Evolutionary conservation across 2,329 filamentous ascomycete genomes (phyloP).

Genomic region (Sclerotiophoma versabilis): DNA sequence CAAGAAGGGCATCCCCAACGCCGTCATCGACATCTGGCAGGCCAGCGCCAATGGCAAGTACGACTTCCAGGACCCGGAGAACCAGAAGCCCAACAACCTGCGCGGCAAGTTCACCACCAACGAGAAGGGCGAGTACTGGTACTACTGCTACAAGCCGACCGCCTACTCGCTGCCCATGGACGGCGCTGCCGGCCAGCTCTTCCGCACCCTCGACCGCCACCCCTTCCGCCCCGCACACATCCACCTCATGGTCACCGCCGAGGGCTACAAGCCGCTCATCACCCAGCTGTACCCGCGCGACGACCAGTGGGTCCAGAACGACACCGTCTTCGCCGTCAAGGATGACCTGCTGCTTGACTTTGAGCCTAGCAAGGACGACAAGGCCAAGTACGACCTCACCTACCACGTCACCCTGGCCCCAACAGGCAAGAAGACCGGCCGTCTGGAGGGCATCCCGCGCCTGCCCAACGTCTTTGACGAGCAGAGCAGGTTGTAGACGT

Average conservation of each 20-base stretch:
- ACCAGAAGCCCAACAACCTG: slow-evolving; percentile 76
- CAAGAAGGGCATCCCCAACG: slow-evolving; percentile 69
- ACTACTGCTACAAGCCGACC: slow-evolving; percentile 78
- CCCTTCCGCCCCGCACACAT: slow-evolving; percentile 69
- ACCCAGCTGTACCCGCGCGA: slow-evolving; percentile 67
- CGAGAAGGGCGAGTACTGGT: slow-evolving; percentile 72
- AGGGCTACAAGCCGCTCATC: slow-evolving; percentile 63
- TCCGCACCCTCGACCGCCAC: slow-evolving; percentile 63
- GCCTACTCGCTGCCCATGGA: slow-evolving; percentile 75
- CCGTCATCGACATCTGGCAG: slow-evolving; percentile 81
- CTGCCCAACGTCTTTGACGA: slow-evolving; percentile 40
- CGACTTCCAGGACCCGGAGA: slow-evolving; percentile 76
- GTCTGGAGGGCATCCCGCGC: slow-evolving; percentile 42
- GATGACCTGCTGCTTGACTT: slow-evolving; percentile 67
- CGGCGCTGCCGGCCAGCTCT: slow-evolving; percentile 60
- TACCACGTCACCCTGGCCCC: slow-evolving; percentile 67
- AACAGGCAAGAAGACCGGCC: slow-evolving; percentile 38
- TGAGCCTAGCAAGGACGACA: slow-evolving; percentile 58
- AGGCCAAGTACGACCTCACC: slow-evolving; percentile 65
- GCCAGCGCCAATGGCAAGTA: slow-evolving; percentile 78
- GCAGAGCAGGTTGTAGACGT: slow-evolving; percentile 33
- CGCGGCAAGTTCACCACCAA: slow-evolving; percentile 78
- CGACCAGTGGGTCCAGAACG: slow-evolving; percentile 64
- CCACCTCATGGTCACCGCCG: slow-evolving; percentile 63
- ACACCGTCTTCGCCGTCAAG: slow-evolving; percentile 69